Percentiles rank a stretch among this genome's conserved stretches.
Conservation (phyloP, 805 yeast species). For the Saccharomycopsis sp. region DNA sequence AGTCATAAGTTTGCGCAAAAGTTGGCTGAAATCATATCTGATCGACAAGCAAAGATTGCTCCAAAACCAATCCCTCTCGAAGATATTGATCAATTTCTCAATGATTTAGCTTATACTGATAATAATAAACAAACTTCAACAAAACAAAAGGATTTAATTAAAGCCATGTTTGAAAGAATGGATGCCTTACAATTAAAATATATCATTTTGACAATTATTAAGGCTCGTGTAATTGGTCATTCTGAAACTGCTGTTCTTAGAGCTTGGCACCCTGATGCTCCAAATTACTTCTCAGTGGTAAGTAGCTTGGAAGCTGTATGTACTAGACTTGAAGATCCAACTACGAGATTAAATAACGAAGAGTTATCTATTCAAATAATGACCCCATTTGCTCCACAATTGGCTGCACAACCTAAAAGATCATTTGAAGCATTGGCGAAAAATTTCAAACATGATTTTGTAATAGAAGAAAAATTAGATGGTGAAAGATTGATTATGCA, state of each 20-base stretch:
- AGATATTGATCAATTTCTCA: conserved; percentile 6
- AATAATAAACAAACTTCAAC: not conserved
- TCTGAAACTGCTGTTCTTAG: conserved; percentile 52
- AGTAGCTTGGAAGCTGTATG: conserved; percentile 57
- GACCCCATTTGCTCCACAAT: conserved; percentile 63
- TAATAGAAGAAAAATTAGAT: conserved; percentile 86
- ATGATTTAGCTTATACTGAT: conserved; percentile 2
- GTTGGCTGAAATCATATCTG: conserved; percentile 41
- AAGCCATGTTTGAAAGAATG: conserved; percentile 45
- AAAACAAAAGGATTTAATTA: conserved; percentile 38
- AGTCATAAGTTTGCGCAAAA: conserved; percentile 43
- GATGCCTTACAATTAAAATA: conserved; percentile 58
- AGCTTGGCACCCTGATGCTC: conserved; percentile 77
- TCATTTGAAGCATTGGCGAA: conserved; percentile 46
- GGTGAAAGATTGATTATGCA: conserved; percentile 88
- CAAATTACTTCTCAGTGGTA: conserved; percentile 55
- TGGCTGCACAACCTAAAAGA: conserved; percentile 49
- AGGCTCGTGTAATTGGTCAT: conserved; percentile 50
- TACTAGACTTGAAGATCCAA: conserved; percentile 46
- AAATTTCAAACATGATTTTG: conserved; percentile 42
- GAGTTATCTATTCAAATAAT: conserved; percentile 32
- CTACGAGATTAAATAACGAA: conserved; percentile 34
- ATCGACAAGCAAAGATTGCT: conserved; percentile 34
- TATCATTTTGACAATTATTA: conserved; percentile 60
- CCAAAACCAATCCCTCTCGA: conserved; percentile 25